Percentiles rank a stretch among this genome's conserved stretches.
Evolutionary conservation across 345 rosid genomes (phyloP).

Genomic region (Gossypium australe): DNA sequence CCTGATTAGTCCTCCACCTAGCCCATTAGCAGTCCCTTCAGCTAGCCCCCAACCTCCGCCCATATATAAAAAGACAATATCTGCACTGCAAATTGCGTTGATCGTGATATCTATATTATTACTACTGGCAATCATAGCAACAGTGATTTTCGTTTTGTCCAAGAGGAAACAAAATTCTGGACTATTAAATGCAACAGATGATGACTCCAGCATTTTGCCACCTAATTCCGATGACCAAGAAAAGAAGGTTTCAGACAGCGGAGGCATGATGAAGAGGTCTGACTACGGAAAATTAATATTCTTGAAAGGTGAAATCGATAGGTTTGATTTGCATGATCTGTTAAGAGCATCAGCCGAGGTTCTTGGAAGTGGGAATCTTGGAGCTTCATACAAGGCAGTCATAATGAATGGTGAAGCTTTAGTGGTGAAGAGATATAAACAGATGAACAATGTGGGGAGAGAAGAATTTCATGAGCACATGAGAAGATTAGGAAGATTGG

Average conservation of each 20-base stretch:
- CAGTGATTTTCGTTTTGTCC: slow-evolving; percentile 16
- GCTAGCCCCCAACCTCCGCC: background rate
- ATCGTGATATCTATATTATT: slow-evolving; percentile 23
- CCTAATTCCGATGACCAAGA: background rate
- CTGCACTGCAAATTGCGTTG: slow-evolving; percentile 18
- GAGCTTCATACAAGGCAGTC: slow-evolving; percentile 66
- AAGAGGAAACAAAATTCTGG: slow-evolving; percentile 16
- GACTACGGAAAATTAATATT: slow-evolving; percentile 35
- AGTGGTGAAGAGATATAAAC: slow-evolving; percentile 77
- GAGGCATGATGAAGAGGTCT: background rate
- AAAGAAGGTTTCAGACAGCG: background rate
- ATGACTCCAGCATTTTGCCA: slow-evolving; percentile 19
- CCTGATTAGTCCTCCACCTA: slow-evolving; percentile 10
- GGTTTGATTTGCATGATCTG: slow-evolving; percentile 66
- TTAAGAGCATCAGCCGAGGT: slow-evolving; percentile 73
- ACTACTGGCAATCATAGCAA: slow-evolving; percentile 18
- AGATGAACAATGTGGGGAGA: slow-evolving; percentile 64
- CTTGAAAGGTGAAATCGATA: slow-evolving; percentile 41
- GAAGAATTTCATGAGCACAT: slow-evolving; percentile 70
- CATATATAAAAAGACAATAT: background rate
- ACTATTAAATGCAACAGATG: background rate
- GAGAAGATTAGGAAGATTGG: slow-evolving; percentile 52
- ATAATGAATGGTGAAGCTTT: slow-evolving; percentile 25
- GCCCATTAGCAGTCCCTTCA: slow-evolving; percentile 1
- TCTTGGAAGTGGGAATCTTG: slow-evolving; percentile 76